Evolutionary conservation across 441 rosid species (phyloP).

Genomic region (Gossypium davidsonii): DNA sequence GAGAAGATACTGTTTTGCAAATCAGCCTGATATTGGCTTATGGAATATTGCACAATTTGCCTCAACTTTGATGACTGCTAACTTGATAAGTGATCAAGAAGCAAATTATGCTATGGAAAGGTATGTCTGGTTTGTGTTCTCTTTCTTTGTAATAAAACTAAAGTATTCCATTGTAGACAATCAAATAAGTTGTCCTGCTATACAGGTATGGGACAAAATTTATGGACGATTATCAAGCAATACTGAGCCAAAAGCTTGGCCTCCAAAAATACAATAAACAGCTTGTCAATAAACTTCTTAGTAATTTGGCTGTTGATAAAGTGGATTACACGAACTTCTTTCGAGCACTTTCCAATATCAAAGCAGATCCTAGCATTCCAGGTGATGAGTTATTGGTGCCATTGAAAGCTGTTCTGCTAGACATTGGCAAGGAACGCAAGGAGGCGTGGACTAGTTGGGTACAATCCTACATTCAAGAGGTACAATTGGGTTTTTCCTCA

Average conservation of each 20-base stretch:
- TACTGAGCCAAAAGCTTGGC: conserved; percentile 88
- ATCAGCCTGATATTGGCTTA: conserved; percentile 89
- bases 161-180: background rate
- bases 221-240: conserved; percentile 94
- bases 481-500: conserved; percentile 21
- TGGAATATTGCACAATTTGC: conserved; percentile 93
- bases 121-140: conserved; percentile 25
- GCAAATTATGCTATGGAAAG: conserved; percentile 91
- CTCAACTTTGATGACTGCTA: conserved; percentile 55
- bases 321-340: conserved; percentile 97
- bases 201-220: conserved; percentile 83
- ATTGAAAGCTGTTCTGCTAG: conserved; percentile 78
- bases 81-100: conserved; percentile 76
- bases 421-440: conserved; percentile 90
- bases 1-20: conserved; percentile 89
- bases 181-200: conserved; percentile 4
- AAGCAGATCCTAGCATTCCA: conserved; percentile 61
- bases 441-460: conserved; percentile 94
- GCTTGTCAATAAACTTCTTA: conserved; percentile 70
- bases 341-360: conserved; percentile 70
- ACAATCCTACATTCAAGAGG: conserved; percentile 79
- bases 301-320: conserved; percentile 94
- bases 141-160: background rate
- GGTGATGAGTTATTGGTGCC: conserved; percentile 64
- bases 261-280: conserved; percentile 88